Evolutionary conservation across 2,329 filamentous ascomycete genomes (phyloP).

Genomic region (Penicillium capsulatum): DNA sequence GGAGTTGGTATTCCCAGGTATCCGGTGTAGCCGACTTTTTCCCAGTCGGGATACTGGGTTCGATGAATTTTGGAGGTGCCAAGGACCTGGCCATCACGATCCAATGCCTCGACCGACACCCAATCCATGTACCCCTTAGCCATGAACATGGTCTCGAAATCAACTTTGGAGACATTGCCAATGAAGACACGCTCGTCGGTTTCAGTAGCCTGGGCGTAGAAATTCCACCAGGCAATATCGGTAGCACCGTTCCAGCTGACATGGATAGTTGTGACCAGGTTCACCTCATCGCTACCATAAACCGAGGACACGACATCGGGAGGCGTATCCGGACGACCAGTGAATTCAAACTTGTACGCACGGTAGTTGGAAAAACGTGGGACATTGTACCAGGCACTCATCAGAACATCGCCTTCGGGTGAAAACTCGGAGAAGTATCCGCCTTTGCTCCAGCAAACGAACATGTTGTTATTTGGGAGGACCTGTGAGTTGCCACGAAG

Average conservation of each 20-base stretch:
- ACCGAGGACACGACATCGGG: constrained; percentile 30
- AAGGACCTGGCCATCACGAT: constrained; percentile 16
- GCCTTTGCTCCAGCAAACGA: constrained; percentile 34
- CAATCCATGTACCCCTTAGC: constrained; percentile 21
- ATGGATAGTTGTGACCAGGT: constrained; percentile 29
- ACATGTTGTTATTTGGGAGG: constrained; percentile 35
- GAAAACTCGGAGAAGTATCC: constrained; percentile 35
- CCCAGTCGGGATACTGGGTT: constrained; percentile 17
- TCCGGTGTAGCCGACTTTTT: constrained; percentile 14
- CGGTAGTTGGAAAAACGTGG: constrained; percentile 38
- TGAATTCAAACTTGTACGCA: constrained; percentile 37
- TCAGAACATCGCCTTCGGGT: constrained; percentile 26
- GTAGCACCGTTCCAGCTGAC: constrained; percentile 41
- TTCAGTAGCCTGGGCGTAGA: constrained; percentile 28
- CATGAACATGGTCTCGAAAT: constrained; percentile 23
- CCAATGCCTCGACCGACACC: constrained; percentile 19
- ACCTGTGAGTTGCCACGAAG: constrained; percentile 35
- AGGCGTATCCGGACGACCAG: constrained; percentile 28
- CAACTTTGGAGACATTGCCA: constrained; percentile 14
- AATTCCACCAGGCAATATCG: constrained; percentile 33
- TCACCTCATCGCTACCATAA: constrained; percentile 23
- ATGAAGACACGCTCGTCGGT: constrained; percentile 18
- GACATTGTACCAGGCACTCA: constrained; percentile 32
- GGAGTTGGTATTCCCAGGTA: constrained; percentile 12
- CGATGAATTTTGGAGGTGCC: constrained; percentile 18